These are phyloP conservation scores for Heliamphora pulchella DNA, from an alignment of 179 eudicot species.

Conservation along the genomic window DNA sequence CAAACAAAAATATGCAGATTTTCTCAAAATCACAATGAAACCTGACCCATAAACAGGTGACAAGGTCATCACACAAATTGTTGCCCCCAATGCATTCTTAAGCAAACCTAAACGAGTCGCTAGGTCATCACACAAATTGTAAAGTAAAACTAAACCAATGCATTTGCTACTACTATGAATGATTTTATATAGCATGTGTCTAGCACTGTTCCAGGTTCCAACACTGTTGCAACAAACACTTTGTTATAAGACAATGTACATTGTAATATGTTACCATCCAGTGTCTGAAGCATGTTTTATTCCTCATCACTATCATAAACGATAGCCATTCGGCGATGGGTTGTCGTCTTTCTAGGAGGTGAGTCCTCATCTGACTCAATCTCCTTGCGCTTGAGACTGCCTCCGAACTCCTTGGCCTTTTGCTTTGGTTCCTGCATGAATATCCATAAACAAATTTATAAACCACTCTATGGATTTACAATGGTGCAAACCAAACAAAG, in stretches of 20 bases:
- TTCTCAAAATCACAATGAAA: slow-evolving; percentile 6
- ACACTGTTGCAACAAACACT: not conserved
- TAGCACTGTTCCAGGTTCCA: not conserved
- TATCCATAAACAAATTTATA: not conserved
- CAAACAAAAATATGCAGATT: slow-evolving; percentile 2
- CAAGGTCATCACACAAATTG: not conserved
- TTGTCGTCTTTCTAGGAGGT: slow-evolving; percentile 57
- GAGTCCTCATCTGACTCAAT: slow-evolving; percentile 94
- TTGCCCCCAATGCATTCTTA: not conserved
- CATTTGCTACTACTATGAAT: not conserved
- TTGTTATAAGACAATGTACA: not conserved
- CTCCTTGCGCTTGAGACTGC: slow-evolving; percentile 70
- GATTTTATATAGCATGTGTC: not conserved
- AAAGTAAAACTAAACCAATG: not conserved
- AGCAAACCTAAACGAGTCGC: not conserved
- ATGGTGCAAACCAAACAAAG: not conserved
- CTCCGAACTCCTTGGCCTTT: slow-evolving; percentile 42
- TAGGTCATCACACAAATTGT: not conserved
- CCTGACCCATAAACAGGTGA: not conserved
- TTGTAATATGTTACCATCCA: slow-evolving; percentile 4
- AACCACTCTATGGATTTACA: not conserved
- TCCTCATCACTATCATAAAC: slow-evolving; percentile 90
- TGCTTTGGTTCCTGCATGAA: slow-evolving; percentile 57
- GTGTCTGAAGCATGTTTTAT: slow-evolving; percentile 20
- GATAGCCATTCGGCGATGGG: slow-evolving; percentile 78